Evolutionary conservation across 164 flowering plant species (phyloP).

Genomic region (Euptelea pleiosperma): DNA sequence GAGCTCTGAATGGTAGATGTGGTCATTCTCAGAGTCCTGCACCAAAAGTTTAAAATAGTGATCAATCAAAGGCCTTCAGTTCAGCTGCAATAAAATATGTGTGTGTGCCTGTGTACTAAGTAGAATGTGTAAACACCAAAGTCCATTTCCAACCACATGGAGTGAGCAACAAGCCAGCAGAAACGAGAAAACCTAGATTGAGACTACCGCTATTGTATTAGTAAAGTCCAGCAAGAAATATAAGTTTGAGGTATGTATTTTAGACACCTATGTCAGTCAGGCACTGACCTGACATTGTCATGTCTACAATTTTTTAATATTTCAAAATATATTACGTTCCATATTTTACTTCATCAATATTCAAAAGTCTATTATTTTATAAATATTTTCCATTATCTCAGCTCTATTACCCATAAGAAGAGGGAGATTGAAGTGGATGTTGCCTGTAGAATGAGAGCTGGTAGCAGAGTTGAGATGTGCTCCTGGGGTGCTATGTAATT

Average conservation of each 20-base stretch:
- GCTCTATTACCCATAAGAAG: too few species aligned
- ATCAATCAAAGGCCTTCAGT: slow-evolving; percentile 4
- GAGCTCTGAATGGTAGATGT: slow-evolving; percentile 94
- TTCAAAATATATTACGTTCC: too few species aligned
- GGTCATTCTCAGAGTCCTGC: slow-evolving; percentile 95
- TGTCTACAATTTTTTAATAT: too few species aligned
- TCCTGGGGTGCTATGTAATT: too few species aligned
- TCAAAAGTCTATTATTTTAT: too few species aligned
- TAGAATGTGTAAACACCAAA: neutral
- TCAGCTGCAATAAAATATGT: neutral
- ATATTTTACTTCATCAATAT: too few species aligned
- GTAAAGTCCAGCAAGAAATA: neutral
- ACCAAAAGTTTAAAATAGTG: slow-evolving; percentile 12
- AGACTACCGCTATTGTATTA: too few species aligned
- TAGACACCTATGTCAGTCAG: neutral
- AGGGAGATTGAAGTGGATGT: too few species aligned
- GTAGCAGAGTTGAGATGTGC: too few species aligned
- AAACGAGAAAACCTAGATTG: neutral
- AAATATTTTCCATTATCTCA: too few species aligned
- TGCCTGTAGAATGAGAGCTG: too few species aligned
- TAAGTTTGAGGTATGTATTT: neutral
- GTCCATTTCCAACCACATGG: neutral
- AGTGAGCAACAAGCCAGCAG: too few species aligned
- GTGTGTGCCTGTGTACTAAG: neutral
- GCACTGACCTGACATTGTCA: neutral